Base-by-base conservation (phyloP, 1,284 basidiomycete species). In the Ganoderma leucocontextum region DNA sequence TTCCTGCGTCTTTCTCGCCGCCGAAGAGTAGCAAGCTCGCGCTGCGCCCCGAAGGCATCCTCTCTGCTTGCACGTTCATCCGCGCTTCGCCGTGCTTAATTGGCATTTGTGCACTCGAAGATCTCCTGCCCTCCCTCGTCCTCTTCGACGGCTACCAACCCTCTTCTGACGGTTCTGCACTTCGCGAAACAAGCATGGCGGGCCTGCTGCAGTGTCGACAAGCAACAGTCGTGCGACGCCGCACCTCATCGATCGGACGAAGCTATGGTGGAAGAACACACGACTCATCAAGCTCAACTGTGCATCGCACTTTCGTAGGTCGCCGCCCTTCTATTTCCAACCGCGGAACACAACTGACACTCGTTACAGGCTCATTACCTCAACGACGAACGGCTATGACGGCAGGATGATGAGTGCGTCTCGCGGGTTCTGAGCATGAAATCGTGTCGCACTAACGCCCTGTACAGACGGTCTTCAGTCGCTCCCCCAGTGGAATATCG, bases 351-450 rank as follows among this genome's bases (percentile, higher is more conserved):
- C n/a, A n/a, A n/a, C n/a, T n/a, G n/a, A n/a, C n/a, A n/a, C n/a
- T n/a, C n/a, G n/a, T n/a, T n/a, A n/a, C n/a, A 90, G 89, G 57
- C 85, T 92, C 60, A 91, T 92, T 74, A 91, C 90, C 8, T 91
- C 90, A 2, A 89, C 89, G 17, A 91, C 89, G 66, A 91, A 90
- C 74, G 91, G 91, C 59, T 93, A 90, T 72, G 91, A 92, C 77
- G 89, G 78, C 68, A 89, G 86, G 76, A 90, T 91, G 90, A 91
- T 91, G 91, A 92, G 78, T 79, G 65, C 47, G 76, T 66, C 0
- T 12, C 3, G 15, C 0, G 49, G 2, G 2, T 25, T 19, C 47
- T 44, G 6, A 25, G 2, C 49, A 22, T 29, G 17, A 22, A n/a
- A 22, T 15, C 2, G 10, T 47, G 44, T 19, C 19, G 7, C 1